Percentiles rank a stretch among this genome's conserved stretches.
These are phyloP conservation scores for Pseudogymnoascus sp. DNA, from an alignment of 2,329 filamentous ascomycete genomes.

Conservation along the genomic window DNA sequence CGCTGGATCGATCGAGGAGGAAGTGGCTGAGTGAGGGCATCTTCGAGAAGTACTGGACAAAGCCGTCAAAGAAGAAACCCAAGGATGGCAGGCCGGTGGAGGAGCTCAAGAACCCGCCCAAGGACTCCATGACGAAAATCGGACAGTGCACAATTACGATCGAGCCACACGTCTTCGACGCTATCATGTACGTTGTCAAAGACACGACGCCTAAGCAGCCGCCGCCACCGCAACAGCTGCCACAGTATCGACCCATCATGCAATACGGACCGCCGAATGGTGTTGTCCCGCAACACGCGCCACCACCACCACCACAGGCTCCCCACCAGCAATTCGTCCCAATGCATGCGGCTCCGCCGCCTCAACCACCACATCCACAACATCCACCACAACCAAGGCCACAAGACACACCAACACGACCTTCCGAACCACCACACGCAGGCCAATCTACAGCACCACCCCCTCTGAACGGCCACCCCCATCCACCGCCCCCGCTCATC, in stretches of 20 bases:
- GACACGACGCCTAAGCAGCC: conserved; percentile 45
- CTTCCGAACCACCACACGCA: not conserved
- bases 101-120: conserved; percentile 52
- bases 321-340: conserved; percentile 39
- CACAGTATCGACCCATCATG: conserved; percentile 45
- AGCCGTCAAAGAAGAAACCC: conserved; percentile 60
- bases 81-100: conserved; percentile 46
- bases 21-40: conserved; percentile 65
- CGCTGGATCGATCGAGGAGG: conserved; percentile 61
- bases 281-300: conserved; percentile 45
- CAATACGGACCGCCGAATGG: conserved; percentile 59
- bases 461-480: conserved; percentile 23
- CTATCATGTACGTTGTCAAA: conserved; percentile 63
- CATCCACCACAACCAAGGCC: conserved; percentile 22
- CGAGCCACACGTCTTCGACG: conserved; percentile 73
- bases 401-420: conserved; percentile 15
- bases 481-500: conserved; percentile 17
- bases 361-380: not conserved
- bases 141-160: conserved; percentile 67
- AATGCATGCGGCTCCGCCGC: conserved; percentile 32
- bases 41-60: conserved; percentile 71
- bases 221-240: conserved; percentile 24
- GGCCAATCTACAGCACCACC: conserved; percentile 8
- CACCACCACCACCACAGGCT: conserved; percentile 24
- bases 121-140: conserved; percentile 63